Conservation (phyloP, 2,329 filamentous ascomycete species). For the Sclerotiophoma versabilis region DNA sequence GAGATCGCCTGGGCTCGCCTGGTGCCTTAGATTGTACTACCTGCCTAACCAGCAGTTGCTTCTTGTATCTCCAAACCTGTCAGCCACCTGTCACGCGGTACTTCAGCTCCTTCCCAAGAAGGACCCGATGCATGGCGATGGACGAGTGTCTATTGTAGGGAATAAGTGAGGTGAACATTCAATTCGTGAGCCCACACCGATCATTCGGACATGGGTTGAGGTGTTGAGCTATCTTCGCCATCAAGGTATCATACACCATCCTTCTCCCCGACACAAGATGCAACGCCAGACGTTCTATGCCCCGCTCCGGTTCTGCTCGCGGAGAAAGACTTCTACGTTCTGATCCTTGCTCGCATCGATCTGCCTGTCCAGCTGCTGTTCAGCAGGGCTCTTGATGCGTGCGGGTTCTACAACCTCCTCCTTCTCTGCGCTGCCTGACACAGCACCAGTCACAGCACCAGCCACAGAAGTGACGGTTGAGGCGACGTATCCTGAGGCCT, state of each 20-base stretch:
- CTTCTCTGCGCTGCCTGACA: constrained; percentile 32
- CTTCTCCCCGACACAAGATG: neutral
- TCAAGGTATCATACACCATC: constrained; percentile 11
- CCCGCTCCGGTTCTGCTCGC: constrained; percentile 32
- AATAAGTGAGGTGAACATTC: neutral
- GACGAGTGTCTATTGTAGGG: neutral
- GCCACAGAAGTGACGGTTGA: constrained; percentile 44
- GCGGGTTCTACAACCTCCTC: constrained; percentile 22
- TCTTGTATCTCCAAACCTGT: neutral
- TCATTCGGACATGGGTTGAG: neutral
- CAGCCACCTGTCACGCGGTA: neutral
- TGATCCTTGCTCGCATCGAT: constrained; percentile 40
- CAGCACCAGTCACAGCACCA: constrained; percentile 37
- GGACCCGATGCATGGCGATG: neutral
- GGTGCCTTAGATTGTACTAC: neutral
- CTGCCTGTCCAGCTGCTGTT: constrained; percentile 38
- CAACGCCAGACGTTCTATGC: constrained; percentile 2
- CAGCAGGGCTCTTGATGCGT: constrained; percentile 37
- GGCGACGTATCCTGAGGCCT: constrained; percentile 35
- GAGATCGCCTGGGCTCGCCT: neutral
- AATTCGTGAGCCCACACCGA: neutral
- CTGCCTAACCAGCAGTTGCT: neutral
- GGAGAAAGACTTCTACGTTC: constrained; percentile 44
- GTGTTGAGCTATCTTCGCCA: neutral
- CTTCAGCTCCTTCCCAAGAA: neutral